Conservation (phyloP, 768 basidiomycete genomes). For the Boletus patriciae region DNA sequence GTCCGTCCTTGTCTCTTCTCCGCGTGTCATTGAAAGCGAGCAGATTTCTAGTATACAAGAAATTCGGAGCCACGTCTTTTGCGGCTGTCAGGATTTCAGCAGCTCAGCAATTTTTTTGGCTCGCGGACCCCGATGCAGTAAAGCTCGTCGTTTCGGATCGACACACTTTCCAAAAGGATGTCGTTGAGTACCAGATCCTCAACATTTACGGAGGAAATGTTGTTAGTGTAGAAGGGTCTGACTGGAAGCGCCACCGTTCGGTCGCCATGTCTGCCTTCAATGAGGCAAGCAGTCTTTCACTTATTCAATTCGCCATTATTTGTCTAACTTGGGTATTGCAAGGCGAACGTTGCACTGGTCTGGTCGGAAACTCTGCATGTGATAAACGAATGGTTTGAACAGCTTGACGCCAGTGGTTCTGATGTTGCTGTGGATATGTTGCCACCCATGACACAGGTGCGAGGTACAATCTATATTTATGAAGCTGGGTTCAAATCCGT, state of each 20-base stretch:
- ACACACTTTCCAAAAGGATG: constrained; percentile 41
- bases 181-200: constrained; percentile 39
- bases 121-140: constrained; percentile 45
- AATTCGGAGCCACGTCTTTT: constrained; percentile 41
- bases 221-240: constrained; percentile 40
- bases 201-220: constrained; percentile 50
- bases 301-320: neutral
- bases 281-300: constrained; percentile 34
- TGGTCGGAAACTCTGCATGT: constrained; percentile 47
- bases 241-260: constrained; percentile 50
- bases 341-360: constrained; percentile 50
- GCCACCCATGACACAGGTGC: constrained; percentile 15
- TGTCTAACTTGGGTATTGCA: neutral
- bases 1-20: constrained; percentile 26
- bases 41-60: constrained; percentile 34
- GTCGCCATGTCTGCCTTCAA: constrained; percentile 51
- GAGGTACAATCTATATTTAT: neutral
- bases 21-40: neutral
- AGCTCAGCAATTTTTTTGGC: constrained; percentile 38
- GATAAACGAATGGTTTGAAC: constrained; percentile 43
- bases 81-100: constrained; percentile 36
- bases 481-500: neutral
- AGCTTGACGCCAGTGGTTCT: constrained; percentile 30
- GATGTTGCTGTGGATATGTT: constrained; percentile 24
- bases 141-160: constrained; percentile 36